Base-by-base conservation (phyloP, 1,284 basidiomycete genomes). In the Cutaneotrichosporon spelunceum region DNA sequence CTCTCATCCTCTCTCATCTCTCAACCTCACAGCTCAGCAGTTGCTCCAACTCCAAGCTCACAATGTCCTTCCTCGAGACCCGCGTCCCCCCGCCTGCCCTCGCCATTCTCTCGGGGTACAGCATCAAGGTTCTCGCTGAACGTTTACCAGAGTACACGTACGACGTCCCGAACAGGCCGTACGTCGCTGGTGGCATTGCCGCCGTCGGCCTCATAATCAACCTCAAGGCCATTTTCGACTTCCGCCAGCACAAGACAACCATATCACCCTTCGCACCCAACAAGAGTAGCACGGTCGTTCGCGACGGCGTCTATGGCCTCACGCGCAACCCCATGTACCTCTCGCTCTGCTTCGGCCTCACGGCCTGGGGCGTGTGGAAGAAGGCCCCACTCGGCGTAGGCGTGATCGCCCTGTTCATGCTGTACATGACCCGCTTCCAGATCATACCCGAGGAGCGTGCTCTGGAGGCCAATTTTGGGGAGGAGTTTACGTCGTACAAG, bases 241-340 rank as follows among this genome's bases (percentile, higher is more conserved):
- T 61, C 54, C 19, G 30, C 16, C 4, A 13, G 13, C 19, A 45
- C n/a, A 23, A 55, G 54, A 57, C 56, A 6, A 62, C 50, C 33
- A 33, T 54, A 19, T 42, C 54, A 21, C 55, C 56, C 44, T 29
- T 56, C 42, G 19, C 19, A 16, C 55, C 52, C 21, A 10, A 27
- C 21, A 27, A 27, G 21, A 34, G 47, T 8, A 23, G 21, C 27
- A 4, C n/a, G 34, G 39, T 56, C 50, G 52, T 54, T 30, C 48
- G 44, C 13, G 19, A 33, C 30, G 55, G 55, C 39, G 13, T 62
- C 21, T 62, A 44, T 50, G 26, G 16, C 13, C 6, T 26, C 59
- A 55, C 59, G 24, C 59, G 59, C 53, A 62, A 57, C 60, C 56
- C 60, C 8, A 57, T 57, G 55, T 54, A 57, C 52, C 56, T 57